Evolutionary conservation across 805 yeast genomes (phyloP).

Genomic region (Teunomyces panamensis): DNA sequence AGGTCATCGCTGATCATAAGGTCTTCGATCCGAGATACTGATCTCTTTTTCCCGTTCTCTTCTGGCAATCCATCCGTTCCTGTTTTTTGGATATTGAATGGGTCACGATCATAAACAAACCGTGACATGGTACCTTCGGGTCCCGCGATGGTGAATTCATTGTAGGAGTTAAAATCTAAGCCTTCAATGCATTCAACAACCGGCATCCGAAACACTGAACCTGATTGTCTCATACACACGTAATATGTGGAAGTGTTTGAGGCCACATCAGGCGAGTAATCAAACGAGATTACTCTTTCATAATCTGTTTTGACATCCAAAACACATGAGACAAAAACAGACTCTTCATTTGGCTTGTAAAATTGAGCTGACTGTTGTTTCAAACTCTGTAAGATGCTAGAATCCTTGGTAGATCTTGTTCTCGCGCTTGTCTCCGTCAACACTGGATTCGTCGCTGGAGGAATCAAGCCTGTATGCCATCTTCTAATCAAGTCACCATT

Average conservation of each 20-base stretch:
- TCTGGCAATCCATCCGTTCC: background rate
- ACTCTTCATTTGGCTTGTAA: conserved; percentile 46
- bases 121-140: conserved; percentile 52
- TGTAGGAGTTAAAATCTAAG: conserved; percentile 63
- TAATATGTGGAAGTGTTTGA: conserved; percentile 58
- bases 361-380: conserved; percentile 37
- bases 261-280: conserved; percentile 59
- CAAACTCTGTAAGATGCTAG: conserved; percentile 18
- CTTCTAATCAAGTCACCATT: conserved; percentile 75
- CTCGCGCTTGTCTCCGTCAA: background rate
- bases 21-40: background rate
- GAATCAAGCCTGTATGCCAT: conserved; percentile 71
- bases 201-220: conserved; percentile 78
- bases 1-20: conserved; percentile 10
- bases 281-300: conserved; percentile 83
- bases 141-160: conserved; percentile 62
- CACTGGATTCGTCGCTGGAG: conserved; percentile 18
- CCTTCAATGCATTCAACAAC: conserved; percentile 64
- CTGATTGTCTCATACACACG: conserved; percentile 88
- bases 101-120: conserved; percentile 30
- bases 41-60: background rate
- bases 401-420: conserved; percentile 6
- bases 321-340: conserved; percentile 72
- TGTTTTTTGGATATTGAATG: background rate
- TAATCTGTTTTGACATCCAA: conserved; percentile 70